Percentiles rank a stretch among this genome's conserved stretches.
phyloP scores from a whole-genome alignment of 2,329 filamentous ascomycete genomes.

The Penicillium glabrum region DNA sequence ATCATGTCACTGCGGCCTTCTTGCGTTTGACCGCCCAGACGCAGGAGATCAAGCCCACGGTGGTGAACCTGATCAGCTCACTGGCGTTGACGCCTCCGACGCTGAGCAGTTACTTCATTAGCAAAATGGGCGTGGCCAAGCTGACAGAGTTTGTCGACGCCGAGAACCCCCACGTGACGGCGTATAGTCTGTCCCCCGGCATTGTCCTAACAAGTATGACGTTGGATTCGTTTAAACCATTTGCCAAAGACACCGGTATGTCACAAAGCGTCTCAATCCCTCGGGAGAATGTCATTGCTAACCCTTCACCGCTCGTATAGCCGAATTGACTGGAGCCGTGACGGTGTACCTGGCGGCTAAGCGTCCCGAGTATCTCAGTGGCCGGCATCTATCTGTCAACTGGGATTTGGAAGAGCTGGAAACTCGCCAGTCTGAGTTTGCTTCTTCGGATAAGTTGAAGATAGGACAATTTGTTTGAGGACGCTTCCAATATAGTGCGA shows the following conservation, averaged over 20 bases:
- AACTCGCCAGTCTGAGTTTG: neutral
- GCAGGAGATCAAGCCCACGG: neutral
- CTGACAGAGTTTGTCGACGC: neutral
- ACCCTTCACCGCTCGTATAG: neutral
- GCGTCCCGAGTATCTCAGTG: neutral
- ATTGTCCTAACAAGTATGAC: neutral
- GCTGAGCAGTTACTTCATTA: neutral
- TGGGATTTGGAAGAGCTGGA: neutral
- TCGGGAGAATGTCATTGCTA: neutral
- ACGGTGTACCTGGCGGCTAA: neutral
- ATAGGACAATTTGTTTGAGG: neutral
- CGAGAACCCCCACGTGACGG: neutral
- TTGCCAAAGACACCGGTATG: neutral
- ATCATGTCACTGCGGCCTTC: slow-evolving; percentile 30
- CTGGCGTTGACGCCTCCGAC: neutral
- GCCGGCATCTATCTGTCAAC: neutral
- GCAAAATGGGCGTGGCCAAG: neutral
- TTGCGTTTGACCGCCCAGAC: neutral
- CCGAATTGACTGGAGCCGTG: neutral
- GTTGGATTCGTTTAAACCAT: neutral
- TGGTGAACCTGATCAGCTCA: neutral
- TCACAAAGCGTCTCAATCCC: neutral
- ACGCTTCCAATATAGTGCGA: neutral
- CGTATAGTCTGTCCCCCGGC: neutral
- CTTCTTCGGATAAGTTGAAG: neutral